These are phyloP conservation scores for Beauveria australis DNA, from an alignment of 2,329 filamentous ascomycete genomes.

Conservation along the genomic window DNA sequence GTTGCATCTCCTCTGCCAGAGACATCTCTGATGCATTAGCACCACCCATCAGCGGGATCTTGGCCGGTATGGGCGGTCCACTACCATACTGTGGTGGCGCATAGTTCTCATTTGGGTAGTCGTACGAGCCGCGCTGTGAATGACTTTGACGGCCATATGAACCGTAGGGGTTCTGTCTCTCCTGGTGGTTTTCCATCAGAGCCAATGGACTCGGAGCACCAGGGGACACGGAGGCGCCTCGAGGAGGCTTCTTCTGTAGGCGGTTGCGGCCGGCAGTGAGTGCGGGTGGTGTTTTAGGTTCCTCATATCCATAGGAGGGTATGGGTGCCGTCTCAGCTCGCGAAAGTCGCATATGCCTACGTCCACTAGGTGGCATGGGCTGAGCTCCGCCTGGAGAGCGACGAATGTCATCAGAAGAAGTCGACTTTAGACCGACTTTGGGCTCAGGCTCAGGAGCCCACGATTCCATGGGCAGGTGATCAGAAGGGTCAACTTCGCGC, in stretches of 20 bases:
- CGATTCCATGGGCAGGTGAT: conserved; percentile 67
- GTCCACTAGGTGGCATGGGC: conserved; percentile 40
- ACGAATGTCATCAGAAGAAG: conserved; percentile 28
- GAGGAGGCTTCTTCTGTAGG: conserved; percentile 55
- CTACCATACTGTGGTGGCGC: conserved; percentile 30
- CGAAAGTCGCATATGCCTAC: conserved; percentile 41
- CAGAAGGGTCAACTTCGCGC: conserved; percentile 69
- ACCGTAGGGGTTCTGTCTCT: conserved; percentile 30
- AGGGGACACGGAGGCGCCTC: conserved; percentile 32
- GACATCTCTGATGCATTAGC: conserved; percentile 42
- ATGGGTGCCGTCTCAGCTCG: conserved; percentile 40
- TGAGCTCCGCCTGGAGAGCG: conserved; percentile 45
- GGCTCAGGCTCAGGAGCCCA: conserved; percentile 72
- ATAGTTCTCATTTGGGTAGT: conserved; percentile 46
- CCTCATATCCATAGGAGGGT: conserved; percentile 23
- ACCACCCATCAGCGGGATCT: conserved; percentile 53
- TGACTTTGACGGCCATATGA: conserved; percentile 20
- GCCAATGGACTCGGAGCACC: conserved; percentile 41
- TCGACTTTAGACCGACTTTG: conserved; percentile 20
- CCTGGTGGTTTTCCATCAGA: conserved; percentile 44
- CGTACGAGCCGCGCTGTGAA: conserved; percentile 42
- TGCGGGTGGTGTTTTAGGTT: conserved; percentile 24
- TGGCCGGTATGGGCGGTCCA: conserved; percentile 59
- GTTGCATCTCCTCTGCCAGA: conserved; percentile 62
- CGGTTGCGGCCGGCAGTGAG: conserved; percentile 43